phyloP scores from a whole-genome alignment of 2,329 filamentous ascomycete species.

The Nemania diffusa region DNA sequence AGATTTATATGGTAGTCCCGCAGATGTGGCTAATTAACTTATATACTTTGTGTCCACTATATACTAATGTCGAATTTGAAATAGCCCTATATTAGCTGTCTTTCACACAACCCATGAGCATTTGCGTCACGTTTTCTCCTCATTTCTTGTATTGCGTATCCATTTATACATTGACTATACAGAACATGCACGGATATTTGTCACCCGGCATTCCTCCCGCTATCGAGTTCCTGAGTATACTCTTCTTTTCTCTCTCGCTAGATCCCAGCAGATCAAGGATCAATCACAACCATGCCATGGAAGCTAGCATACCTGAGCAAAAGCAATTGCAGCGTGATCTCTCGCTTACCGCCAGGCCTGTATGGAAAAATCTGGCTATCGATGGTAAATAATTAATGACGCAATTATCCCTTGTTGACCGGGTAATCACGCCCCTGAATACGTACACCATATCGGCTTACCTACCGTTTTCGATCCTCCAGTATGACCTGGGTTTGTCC shows the following conservation, averaged over 20 bases:
- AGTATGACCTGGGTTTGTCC: background rate
- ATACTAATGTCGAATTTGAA: background rate
- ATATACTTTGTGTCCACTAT: background rate
- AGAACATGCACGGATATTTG: background rate
- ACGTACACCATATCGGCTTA: background rate
- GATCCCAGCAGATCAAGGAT: background rate
- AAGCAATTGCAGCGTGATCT: background rate
- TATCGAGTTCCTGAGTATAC: background rate
- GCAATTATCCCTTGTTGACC: background rate
- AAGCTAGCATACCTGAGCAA: background rate
- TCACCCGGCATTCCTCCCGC: background rate
- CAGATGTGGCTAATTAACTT: background rate
- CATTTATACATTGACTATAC: background rate
- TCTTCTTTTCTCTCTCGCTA: background rate
- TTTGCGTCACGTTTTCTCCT: no score
- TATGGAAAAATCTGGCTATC: background rate
- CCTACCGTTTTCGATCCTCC: background rate
- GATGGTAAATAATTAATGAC: background rate
- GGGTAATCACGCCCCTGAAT: background rate
- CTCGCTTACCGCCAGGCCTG: background rate
- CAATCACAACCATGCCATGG: background rate
- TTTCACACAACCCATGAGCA: background rate
- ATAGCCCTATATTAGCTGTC: background rate
- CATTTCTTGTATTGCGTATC: background rate
- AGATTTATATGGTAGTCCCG: no score